Evolutionary conservation across 768 basidiomycete species (phyloP), one percentile per base, ranked within the genome.

Genomic region (Pisolithus albus): DNA sequence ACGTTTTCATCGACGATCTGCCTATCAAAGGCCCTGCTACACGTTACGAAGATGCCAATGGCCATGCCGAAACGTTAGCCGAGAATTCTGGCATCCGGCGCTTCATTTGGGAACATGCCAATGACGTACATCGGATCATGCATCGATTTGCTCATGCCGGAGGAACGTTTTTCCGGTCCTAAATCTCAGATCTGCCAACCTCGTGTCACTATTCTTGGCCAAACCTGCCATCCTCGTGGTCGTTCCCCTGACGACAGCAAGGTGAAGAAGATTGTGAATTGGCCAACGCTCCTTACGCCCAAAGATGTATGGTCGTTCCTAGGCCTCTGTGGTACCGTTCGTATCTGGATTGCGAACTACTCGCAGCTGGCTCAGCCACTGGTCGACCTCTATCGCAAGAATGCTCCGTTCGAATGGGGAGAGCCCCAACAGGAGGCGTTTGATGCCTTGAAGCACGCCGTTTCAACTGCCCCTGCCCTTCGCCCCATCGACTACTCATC

Each of bases 1-100:
- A 56, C 0, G 66, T 64, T 0, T 80, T 67, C 46, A 64, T 78
- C 8, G 70, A 80, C 52, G 68, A 78, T 52, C 53, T 71, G 0
- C 63, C 64, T 0, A 49, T 75, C 3, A 67, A 65, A 50, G 70
- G 72, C 67, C 0, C 15, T 2, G 21, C 21, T 23, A 23, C 21
- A 23, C 4, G 21, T 4, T 23, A 23, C 4, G 21, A 23, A 4
- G 21, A 23, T 23, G 21, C 21, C 21, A 23, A 23, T 23, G 21
- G 21, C 21, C 21, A 23, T 23, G 21, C 21, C 21, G 4, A 23
- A 23, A 23, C 4, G 21, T 23, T 23, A 23, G 2, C 4, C 21
- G 21, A 23, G 21, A 23, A 23, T 4, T 4, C 21, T 23, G 21
- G 21, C 21, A 23, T 23, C 21, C 21, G 4, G 1, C 4, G 21